Evolutionary conservation across 305 asterid genomes (phyloP).

Genomic region (Fraxinus paxiana): DNA sequence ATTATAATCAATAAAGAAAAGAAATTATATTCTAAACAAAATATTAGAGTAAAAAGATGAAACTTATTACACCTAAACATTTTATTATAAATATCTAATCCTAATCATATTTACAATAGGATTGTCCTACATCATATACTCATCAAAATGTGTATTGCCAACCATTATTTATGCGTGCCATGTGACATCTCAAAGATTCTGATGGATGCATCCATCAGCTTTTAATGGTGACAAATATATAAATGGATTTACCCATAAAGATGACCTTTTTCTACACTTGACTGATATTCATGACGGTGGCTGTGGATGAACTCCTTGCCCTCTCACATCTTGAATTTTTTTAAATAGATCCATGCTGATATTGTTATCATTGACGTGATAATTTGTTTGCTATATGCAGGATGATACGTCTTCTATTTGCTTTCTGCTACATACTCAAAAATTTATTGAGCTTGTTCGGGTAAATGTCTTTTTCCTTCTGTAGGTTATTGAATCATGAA

Average conservation of each 20-base stretch:
- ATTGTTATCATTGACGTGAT: constrained; percentile 23
- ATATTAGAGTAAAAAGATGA: no score
- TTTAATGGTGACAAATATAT: background rate
- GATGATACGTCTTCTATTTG: constrained; percentile 67
- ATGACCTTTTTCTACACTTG: background rate
- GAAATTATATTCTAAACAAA: no score
- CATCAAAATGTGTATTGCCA: background rate
- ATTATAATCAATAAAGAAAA: no score
- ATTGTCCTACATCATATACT: background rate
- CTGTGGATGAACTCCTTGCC: background rate
- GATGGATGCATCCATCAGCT: background rate
- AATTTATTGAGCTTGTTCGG: constrained; percentile 80
- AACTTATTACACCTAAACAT: no score
- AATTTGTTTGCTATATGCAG: constrained; percentile 41
- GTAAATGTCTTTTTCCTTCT: constrained; percentile 33
- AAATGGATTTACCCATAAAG: background rate
- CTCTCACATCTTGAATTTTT: background rate
- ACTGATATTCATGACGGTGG: background rate
- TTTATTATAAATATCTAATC: no score
- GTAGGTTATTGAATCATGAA: background rate
- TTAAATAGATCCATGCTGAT: constrained; percentile 2
- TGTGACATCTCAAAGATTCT: background rate
- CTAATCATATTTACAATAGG: no score
- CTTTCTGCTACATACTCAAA: constrained; percentile 77
- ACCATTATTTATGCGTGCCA: background rate